phyloP scores from a whole-genome alignment of 306 rosid genomes.

The Pterocarpus macrocarpus region DNA sequence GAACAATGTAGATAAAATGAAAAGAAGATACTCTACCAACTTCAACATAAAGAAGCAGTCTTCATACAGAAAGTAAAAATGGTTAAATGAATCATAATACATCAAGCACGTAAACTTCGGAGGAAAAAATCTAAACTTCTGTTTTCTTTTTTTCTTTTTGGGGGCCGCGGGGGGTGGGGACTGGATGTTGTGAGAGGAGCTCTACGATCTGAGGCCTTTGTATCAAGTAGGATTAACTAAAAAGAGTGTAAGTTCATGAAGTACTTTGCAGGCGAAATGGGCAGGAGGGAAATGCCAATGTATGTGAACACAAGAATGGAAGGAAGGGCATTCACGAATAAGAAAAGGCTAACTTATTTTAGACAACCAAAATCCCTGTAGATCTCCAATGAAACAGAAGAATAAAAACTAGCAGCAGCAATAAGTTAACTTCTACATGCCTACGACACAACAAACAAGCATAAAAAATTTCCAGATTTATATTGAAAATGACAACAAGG shows the following conservation, averaged over 20 bases:
- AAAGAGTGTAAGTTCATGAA: not conserved
- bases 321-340: conserved; percentile 2
- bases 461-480: conserved; percentile 1
- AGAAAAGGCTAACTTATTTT: not conserved
- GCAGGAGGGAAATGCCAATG: not conserved
- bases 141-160: not conserved
- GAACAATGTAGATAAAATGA: not conserved
- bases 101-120: not conserved
- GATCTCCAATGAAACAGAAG: not conserved
- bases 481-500: not conserved
- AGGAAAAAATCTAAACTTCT: not conserved
- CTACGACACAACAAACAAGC: not conserved
- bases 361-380: not conserved
- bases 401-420: not conserved
- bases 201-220: conserved; percentile 1
- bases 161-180: not conserved
- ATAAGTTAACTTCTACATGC: not conserved
- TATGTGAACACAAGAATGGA: not conserved
- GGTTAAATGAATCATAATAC: not conserved
- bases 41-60: not conserved
- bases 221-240: not conserved
- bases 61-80: not conserved
- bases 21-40: conserved; percentile 28
- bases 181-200: not conserved
- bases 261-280: not conserved